Evolutionary conservation across 2,329 filamentous ascomycete species (phyloP).

Genomic region (Paecilomyces niveus): DNA sequence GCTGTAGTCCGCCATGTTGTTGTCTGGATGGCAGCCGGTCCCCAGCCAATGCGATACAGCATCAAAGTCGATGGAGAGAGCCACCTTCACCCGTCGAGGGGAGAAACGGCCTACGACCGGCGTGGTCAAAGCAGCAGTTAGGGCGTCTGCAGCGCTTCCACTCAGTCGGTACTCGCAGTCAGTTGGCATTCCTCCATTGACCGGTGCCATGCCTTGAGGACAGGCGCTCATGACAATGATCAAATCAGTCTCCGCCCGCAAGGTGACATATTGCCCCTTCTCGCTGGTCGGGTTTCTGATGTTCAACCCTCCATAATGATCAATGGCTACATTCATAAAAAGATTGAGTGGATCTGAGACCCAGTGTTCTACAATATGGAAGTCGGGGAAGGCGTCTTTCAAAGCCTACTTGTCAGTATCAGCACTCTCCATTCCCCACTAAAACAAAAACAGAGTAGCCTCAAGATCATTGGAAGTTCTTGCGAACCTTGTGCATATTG

Average conservation of each 20-base stretch:
- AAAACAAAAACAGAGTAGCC: too few species aligned
- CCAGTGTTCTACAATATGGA: conserved; percentile 21
- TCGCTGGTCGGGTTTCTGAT: conserved; percentile 27
- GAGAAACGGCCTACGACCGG: neutral
- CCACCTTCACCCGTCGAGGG: neutral
- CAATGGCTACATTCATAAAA: conserved; percentile 39
- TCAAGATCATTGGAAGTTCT: too few species aligned
- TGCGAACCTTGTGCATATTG: conserved; percentile 25
- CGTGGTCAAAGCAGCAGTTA: neutral
- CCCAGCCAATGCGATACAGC: conserved; percentile 49
- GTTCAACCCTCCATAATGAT: conserved; percentile 24
- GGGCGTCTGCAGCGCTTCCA: neutral
- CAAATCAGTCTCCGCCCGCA: conserved; percentile 29
- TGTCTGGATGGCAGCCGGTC: conserved; percentile 42
- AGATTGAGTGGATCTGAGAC: conserved; percentile 38
- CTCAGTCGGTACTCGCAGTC: conserved; percentile 13
- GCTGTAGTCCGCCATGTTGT: conserved; percentile 44
- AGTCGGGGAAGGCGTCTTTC: conserved; percentile 15
- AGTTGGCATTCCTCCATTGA: conserved; percentile 29
- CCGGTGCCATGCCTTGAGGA: conserved; percentile 34
- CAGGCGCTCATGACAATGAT: conserved; percentile 37
- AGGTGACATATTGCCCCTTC: conserved; percentile 26
- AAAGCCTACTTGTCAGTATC: conserved; percentile 8
- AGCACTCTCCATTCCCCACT: too few species aligned
- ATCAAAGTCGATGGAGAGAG: conserved; percentile 44